A percentile compares a stretch with the other conserved stretches of the same genome.
These are phyloP conservation scores for Ramaria sp. DNA, from an alignment of 768 basidiomycete genomes.

Conservation along the genomic window DNA sequence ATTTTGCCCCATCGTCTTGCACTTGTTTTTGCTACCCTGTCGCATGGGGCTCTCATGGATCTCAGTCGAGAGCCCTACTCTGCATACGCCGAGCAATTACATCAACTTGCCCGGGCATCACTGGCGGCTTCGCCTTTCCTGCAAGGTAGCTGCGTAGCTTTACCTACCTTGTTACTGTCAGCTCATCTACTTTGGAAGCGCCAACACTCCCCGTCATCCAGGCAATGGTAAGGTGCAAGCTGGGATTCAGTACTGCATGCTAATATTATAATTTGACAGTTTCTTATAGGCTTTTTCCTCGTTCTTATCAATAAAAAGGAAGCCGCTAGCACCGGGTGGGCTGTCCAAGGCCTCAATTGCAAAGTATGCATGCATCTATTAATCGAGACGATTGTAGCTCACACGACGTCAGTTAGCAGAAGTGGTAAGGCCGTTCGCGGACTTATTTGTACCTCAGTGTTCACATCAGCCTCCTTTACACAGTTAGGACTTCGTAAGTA, in stretches of 20 bases:
- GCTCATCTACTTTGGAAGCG: neutral
- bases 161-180: neutral
- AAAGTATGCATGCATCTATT: neutral
- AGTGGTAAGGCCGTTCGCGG: neutral
- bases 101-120: slow-evolving; percentile 5
- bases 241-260: neutral
- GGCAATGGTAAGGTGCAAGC: neutral
- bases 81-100: slow-evolving; percentile 4
- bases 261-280: neutral
- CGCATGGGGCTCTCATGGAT: slow-evolving; percentile 57
- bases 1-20: slow-evolving; percentile 45
- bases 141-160: neutral
- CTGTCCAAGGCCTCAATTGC: slow-evolving; percentile 4
- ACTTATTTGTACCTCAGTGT: neutral
- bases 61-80: slow-evolving; percentile 40
- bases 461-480: neutral
- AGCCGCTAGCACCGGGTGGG: slow-evolving; percentile 4
- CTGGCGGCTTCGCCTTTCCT: slow-evolving; percentile 6
- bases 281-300: neutral
- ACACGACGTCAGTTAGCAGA: neutral
- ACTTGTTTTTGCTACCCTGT: slow-evolving; percentile 55
- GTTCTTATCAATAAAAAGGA: slow-evolving; percentile 2
- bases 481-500: slow-evolving; percentile 6
- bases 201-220: slow-evolving; percentile 6
- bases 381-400: too few species aligned